These are phyloP conservation scores for Boletus fagicola DNA, from an alignment of 768 basidiomycete genomes.

Conservation along the genomic window DNA sequence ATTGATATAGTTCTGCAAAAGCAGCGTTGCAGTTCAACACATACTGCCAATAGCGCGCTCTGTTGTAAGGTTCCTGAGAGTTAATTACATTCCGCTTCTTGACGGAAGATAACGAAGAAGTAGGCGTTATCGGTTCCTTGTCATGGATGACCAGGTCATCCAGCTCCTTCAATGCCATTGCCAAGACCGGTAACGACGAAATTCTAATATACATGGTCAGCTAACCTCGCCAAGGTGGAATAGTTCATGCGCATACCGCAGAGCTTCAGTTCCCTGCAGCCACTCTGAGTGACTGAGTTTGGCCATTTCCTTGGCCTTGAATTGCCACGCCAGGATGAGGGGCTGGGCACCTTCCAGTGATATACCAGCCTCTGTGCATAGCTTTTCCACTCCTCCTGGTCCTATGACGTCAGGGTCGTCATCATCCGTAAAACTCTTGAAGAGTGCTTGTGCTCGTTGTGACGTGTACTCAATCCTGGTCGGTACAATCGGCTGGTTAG, in stretches of 20 bases:
- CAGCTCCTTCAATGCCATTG: constrained; percentile 55
- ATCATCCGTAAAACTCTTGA: constrained; percentile 61
- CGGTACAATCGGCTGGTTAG: constrained; percentile 5
- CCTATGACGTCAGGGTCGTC: constrained; percentile 53
- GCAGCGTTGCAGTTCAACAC: constrained; percentile 47
- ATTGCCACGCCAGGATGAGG: constrained; percentile 74
- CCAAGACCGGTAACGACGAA: constrained; percentile 48
- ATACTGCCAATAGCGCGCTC: constrained; percentile 48
- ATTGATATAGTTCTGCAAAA: constrained; percentile 66
- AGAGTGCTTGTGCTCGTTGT: constrained; percentile 52
- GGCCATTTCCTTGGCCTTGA: constrained; percentile 68
- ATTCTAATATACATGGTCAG: constrained; percentile 37
- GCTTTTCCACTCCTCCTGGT: constrained; percentile 65
- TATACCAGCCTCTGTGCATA: constrained; percentile 70
- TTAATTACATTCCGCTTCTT: constrained; percentile 33
- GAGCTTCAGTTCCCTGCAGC: constrained; percentile 50
- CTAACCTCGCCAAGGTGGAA: not conserved
- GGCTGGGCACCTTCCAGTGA: constrained; percentile 72
- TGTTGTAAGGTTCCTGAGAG: constrained; percentile 52
- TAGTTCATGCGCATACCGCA: constrained; percentile 39
- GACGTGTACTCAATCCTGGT: constrained; percentile 43
- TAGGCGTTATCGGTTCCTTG: constrained; percentile 37
- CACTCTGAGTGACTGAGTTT: constrained; percentile 70
- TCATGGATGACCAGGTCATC: constrained; percentile 57
- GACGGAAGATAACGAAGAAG: constrained; percentile 21